A percentile compares a stretch with the other conserved stretches of the same genome.
Evolutionary conservation across 208 protist genomes (phyloP).

Genomic region (Wallacemonas rigidus): DNA sequence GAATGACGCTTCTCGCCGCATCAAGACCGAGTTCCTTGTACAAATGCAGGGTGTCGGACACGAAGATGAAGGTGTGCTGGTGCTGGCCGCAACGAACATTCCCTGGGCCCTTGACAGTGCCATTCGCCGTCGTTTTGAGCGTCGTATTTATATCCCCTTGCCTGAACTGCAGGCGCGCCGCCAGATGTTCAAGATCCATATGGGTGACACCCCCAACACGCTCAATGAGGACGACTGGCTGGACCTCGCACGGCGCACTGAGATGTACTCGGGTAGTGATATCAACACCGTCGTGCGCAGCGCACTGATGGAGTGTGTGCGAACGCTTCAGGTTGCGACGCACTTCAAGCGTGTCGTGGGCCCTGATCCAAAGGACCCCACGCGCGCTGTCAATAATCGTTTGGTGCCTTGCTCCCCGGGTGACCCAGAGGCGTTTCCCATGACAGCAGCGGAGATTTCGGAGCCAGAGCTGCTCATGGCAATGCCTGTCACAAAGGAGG

Average conservation of each 20-base stretch:
- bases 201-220: constrained; percentile 93
- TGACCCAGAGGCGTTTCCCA: constrained; percentile 90
- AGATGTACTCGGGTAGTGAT: constrained; percentile 97
- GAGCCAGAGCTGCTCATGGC: constrained; percentile 92
- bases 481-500: constrained; percentile 84
- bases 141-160: constrained; percentile 93
- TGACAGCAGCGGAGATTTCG: constrained; percentile 92
- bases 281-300: constrained; percentile 96
- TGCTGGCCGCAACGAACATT: constrained; percentile 93
- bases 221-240: constrained; percentile 89
- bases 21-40: constrained; percentile 99
- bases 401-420: constrained; percentile 95
- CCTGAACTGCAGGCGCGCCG: constrained; percentile 85
- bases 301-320: constrained; percentile 97
- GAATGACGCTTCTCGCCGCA: constrained; percentile 93
- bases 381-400: constrained; percentile 67
- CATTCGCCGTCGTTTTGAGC: constrained; percentile 91
- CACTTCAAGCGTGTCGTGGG: constrained; percentile 96
- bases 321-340: constrained; percentile 96
- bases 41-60: constrained; percentile 94
- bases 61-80: constrained; percentile 87
- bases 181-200: constrained; percentile 96
- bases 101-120: constrained; percentile 92
- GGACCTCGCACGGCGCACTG: constrained; percentile 87
- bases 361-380: constrained; percentile 76